Percentiles rank a stretch among this genome's conserved stretches.
Conservation (phyloP, 2,329 filamentous ascomycete species). For the Teratosphaeria destructans region DNA sequence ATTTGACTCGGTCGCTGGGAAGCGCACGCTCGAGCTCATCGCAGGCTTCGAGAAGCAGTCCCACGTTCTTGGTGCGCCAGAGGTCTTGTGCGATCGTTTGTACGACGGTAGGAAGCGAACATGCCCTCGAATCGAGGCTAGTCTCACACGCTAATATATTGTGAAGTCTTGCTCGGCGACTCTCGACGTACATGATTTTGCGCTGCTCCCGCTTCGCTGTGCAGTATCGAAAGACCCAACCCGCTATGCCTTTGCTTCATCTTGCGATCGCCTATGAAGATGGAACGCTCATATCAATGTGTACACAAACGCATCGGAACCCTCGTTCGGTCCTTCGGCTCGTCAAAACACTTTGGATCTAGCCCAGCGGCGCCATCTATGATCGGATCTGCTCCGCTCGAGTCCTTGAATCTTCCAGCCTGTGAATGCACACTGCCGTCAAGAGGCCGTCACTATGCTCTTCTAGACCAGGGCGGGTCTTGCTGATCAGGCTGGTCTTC, state of each 20-base stretch:
- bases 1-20: slow-evolving; percentile 55
- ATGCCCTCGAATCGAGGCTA: neutral
- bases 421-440: neutral
- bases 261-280: neutral
- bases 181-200: neutral
- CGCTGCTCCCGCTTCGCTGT: neutral
- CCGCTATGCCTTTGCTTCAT: neutral
- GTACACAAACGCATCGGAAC: neutral
- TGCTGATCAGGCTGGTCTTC: neutral
- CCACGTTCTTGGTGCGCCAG: neutral
- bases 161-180: neutral
- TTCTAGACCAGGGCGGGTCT: neutral
- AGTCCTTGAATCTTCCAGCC: neutral
- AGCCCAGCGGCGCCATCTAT: neutral
- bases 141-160: neutral
- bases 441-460: neutral
- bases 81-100: neutral
- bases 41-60: slow-evolving; percentile 6
- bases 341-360: neutral
- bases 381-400: neutral
- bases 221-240: neutral
- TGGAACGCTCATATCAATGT: neutral
- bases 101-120: too few relatives aligned
- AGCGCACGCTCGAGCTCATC: slow-evolving; percentile 48
- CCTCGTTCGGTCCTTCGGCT: neutral